Base-by-base conservation (phyloP, 805 yeast species). In the Allodekkera sacchari region DNA sequence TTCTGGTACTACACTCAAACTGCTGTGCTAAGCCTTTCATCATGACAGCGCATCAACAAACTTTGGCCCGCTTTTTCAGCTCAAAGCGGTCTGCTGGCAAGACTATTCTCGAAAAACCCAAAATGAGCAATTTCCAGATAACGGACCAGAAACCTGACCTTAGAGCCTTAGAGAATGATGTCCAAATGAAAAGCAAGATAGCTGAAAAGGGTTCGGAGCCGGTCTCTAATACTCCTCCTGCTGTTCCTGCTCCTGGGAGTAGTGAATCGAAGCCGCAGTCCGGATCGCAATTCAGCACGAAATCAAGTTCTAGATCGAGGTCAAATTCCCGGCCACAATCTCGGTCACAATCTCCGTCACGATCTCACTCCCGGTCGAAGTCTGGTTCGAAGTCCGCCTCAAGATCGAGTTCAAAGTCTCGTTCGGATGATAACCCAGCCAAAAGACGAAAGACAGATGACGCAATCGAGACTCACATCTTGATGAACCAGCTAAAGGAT, bases 401-500 rank as follows among this genome's bases (percentile, higher is more conserved):
- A 11, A 21, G 30, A 7, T 34, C 37, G 4, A 12, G 20, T 8
- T 25, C 25, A 5, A 15, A 27, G 9, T 22, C 27, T 12, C 22
- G 28, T 15, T 11, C 9, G 6, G 16, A 7, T 13, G 35, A 30
- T 9, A 25, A 31, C 7, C 37, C 34, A 15, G 5, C 12, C 4
- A 38, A 31, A 24, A 32, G 22, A 11, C 4, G 22, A 5, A 27
- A 26, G 7, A 25, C 28, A 3, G 47, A 38, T 11, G 28, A 34
- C 4, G 39, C 28, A 10, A 39, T 46, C 14, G 40, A 39, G 26
- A 10, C 28, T 7, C 46, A 50, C 24, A 45, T 41, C 21, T 32
- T 27, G 5, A 32, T 31, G 4, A 30, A 35, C 14, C 53, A 52
- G 13, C 22, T 52, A n/a, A 30, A 39, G 7, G 56, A 53, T 8